Percentiles rank a stretch among this genome's conserved stretches.
Conservation (phyloP, 257 asterid species). For the Lantana camara region DNA sequence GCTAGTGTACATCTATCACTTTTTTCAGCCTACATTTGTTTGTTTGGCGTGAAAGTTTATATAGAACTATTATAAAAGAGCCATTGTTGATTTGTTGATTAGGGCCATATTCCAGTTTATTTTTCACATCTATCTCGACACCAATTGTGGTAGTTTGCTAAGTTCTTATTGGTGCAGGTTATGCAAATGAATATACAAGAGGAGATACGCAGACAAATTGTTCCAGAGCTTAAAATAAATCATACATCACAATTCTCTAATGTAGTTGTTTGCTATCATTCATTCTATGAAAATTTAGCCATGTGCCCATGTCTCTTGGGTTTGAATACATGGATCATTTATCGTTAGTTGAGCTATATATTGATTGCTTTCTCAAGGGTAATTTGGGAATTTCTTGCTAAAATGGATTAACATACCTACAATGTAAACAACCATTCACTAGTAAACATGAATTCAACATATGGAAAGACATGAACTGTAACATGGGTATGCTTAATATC, state of each 20-base stretch:
- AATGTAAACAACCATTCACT: too few species aligned
- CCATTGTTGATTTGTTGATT: not conserved
- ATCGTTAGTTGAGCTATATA: slow-evolving; percentile 68
- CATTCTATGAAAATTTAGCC: slow-evolving; percentile 98
- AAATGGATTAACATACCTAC: too few species aligned
- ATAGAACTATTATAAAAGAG: not conserved
- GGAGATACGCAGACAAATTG: slow-evolving; percentile 95
- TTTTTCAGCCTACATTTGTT: slow-evolving; percentile 12
- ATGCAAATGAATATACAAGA: slow-evolving; percentile 97
- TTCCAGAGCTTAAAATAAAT: slow-evolving; percentile 96
- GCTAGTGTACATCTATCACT: slow-evolving; percentile 41
- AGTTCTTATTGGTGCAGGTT: slow-evolving; percentile 48
- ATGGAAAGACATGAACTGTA: too few species aligned
- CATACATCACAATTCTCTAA: slow-evolving; percentile 88
- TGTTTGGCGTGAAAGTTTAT: slow-evolving; percentile 2
- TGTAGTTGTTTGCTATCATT: slow-evolving; percentile 93
- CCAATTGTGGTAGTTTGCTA: not conserved
- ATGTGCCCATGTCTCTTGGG: slow-evolving; percentile 88
- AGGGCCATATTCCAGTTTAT: not conserved
- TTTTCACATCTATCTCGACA: not conserved
- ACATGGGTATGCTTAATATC: too few species aligned
- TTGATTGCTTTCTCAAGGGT: too few species aligned
- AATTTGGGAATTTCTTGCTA: too few species aligned
- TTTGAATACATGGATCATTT: slow-evolving; percentile 99
- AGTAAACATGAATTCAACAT: too few species aligned